Percentiles rank a stretch among this genome's conserved stretches.
phyloP scores from a whole-genome alignment of 352 stramenopile genomes.

The Globisporangium cystogenes region DNA sequence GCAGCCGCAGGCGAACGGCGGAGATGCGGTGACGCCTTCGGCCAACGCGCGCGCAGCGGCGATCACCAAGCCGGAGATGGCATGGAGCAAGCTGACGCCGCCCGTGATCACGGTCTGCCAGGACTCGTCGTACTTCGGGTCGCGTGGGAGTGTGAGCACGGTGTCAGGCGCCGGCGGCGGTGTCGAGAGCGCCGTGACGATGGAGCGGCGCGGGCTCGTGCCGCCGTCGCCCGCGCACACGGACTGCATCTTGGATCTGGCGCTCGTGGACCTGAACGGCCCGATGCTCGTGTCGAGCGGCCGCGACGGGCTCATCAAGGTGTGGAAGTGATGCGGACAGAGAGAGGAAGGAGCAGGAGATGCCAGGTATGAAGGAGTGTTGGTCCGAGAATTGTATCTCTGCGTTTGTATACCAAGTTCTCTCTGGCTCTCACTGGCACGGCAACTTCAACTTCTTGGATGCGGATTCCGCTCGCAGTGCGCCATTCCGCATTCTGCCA shows the following conservation, averaged over 20 bases:
- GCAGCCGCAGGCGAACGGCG: slow-evolving; percentile 15
- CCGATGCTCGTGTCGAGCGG: slow-evolving; percentile 91
- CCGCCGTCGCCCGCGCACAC: slow-evolving; percentile 85
- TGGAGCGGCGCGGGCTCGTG: slow-evolving; percentile 85
- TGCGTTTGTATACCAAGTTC: slow-evolving; percentile 1
- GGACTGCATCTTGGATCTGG: slow-evolving; percentile 95
- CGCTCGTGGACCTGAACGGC: slow-evolving; percentile 89
- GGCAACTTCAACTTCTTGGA: background rate
- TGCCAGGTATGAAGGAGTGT: background rate
- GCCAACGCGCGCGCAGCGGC: slow-evolving; percentile 10
- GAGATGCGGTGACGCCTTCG: slow-evolving; percentile 18
- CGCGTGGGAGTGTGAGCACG: slow-evolving; percentile 35
- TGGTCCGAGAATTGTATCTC: background rate
- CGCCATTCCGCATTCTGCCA: background rate
- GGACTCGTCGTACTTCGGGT: slow-evolving; percentile 67
- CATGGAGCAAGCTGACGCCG: slow-evolving; percentile 83
- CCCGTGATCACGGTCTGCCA: slow-evolving; percentile 84
- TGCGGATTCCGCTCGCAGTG: background rate
- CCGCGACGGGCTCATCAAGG: slow-evolving; percentile 95
- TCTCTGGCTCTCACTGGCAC: background rate
- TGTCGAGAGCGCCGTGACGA: slow-evolving; percentile 71
- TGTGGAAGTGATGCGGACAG: slow-evolving; percentile 81
- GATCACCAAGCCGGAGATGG: slow-evolving; percentile 78
- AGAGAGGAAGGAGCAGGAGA: background rate
- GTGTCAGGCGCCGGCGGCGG: slow-evolving; percentile 42